Conservation (phyloP, 768 basidiomycete genomes). For the Butyriboletus loyo region DNA sequence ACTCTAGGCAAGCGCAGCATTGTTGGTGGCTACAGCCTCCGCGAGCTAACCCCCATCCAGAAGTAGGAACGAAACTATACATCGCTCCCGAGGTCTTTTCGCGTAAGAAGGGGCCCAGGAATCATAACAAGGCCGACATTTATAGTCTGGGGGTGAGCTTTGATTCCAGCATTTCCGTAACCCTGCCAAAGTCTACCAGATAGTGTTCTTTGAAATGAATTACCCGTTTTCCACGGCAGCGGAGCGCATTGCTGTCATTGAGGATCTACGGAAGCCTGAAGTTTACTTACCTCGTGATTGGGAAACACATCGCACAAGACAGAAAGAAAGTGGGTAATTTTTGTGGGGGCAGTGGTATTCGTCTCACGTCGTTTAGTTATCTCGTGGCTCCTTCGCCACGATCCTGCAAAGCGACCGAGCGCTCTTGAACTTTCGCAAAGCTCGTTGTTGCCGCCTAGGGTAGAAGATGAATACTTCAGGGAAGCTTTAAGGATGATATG, state of each 20-base stretch:
- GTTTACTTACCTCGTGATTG: constrained; percentile 78
- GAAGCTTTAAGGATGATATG: constrained; percentile 75
- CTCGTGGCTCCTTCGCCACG: constrained; percentile 75
- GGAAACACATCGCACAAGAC: constrained; percentile 56
- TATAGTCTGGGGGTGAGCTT: constrained; percentile 83
- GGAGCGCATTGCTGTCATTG: constrained; percentile 82
- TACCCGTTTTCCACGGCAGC: constrained; percentile 76
- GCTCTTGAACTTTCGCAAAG: constrained; percentile 84
- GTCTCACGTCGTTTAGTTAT: constrained; percentile 54
- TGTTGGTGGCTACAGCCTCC: neutral
- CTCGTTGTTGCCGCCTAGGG: constrained; percentile 63
- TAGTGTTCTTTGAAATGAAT: constrained; percentile 98
- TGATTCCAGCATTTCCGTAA: neutral
- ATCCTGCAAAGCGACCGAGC: constrained; percentile 72
- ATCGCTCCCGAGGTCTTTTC: constrained; percentile 90
- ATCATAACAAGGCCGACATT: constrained; percentile 89
- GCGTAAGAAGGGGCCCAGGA: constrained; percentile 56
- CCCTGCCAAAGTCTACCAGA: constrained; percentile 40
- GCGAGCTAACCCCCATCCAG: constrained; percentile 34
- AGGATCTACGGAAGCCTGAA: constrained; percentile 67
- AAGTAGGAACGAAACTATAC: constrained; percentile 88
- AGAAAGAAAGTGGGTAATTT: constrained; percentile 63
- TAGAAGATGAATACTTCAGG: constrained; percentile 87
- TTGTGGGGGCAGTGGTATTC: neutral
- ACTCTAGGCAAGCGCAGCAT: constrained; percentile 54